Percentiles rank a stretch among this genome's conserved stretches.
These are phyloP conservation scores for Dictyostelium firmibasis DNA, from an alignment of 78 protist species.

Conservation along the genomic window DNA sequence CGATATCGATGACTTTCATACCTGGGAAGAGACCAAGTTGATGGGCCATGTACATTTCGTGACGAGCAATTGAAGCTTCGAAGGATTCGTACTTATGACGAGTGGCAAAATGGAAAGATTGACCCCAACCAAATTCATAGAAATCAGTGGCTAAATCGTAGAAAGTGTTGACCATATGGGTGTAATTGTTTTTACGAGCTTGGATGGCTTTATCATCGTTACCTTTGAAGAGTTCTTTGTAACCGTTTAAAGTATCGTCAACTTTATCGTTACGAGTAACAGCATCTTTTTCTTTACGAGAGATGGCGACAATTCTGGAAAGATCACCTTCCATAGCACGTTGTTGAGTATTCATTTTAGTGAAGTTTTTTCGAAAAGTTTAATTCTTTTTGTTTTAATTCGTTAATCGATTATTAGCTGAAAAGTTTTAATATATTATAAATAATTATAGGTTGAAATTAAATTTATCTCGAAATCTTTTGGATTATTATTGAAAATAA, in stretches of 20 bases:
- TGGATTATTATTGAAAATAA: not conserved
- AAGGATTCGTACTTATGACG: conserved; percentile 83
- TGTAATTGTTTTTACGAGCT: conserved; percentile 79
- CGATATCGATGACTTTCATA: conserved; percentile 89
- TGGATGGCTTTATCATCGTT: conserved; percentile 51
- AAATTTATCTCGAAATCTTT: not conserved
- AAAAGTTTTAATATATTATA: conserved; percentile 1
- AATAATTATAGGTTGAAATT: not conserved
- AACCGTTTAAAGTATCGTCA: conserved; percentile 26
- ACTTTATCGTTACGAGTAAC: conserved; percentile 49
- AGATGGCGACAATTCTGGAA: conserved; percentile 60
- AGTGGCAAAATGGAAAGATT: conserved; percentile 94
- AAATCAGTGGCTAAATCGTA: conserved; percentile 96
- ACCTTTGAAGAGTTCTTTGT: conserved; percentile 68
- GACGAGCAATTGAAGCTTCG: conserved; percentile 85
- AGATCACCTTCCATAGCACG: conserved; percentile 81
- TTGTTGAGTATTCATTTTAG: conserved; percentile 71
- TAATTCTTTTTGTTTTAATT: not conserved
- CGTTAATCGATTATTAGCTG: conserved; percentile 7
- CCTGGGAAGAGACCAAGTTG: conserved; percentile 84
- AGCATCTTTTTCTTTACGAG: conserved; percentile 75
- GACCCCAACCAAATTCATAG: conserved; percentile 97
- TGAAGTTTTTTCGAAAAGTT: not conserved
- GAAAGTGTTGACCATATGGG: conserved; percentile 88
- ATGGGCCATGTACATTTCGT: conserved; percentile 91